These are phyloP conservation scores for Candida verbasci DNA, from an alignment of 805 yeast species.

Conservation along the genomic window DNA sequence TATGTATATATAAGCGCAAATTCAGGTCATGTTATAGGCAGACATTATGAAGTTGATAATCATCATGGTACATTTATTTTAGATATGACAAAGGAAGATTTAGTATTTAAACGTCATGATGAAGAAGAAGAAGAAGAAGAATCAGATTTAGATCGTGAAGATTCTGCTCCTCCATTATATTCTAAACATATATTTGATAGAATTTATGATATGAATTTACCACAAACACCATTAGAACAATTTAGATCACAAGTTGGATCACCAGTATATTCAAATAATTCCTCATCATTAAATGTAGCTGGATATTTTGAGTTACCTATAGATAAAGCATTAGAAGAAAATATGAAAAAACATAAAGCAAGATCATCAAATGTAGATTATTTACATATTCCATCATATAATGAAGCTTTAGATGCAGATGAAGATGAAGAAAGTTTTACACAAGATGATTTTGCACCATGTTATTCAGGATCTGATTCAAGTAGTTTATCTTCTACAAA, in stretches of 20 bases:
- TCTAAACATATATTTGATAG: conserved; percentile 35
- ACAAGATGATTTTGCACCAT: conserved; percentile 8
- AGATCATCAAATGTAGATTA: conserved; percentile 17
- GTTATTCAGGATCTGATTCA: conserved; percentile 4
- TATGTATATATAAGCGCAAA: conserved; percentile 38
- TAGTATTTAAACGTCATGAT: conserved; percentile 18
- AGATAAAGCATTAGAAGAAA: conserved; percentile 3
- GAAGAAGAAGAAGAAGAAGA: conserved; percentile 8
- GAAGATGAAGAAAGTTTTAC: conserved; percentile 14
- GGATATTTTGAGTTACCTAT: conserved; percentile 7
- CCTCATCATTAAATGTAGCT: conserved; percentile 6
- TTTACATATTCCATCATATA: conserved; percentile 36
- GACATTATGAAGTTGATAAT: conserved; percentile 28
- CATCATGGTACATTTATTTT: conserved; percentile 21
- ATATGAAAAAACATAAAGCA: conserved; percentile 3
- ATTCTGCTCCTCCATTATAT: conserved; percentile 42
- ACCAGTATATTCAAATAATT: conserved; percentile 9
- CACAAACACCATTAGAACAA: conserved; percentile 36
- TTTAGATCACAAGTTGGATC: conserved; percentile 11
- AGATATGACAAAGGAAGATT: conserved; percentile 20
- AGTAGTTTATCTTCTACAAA: conserved; percentile 1
- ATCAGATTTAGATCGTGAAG: conserved; percentile 21
- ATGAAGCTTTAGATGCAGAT: conserved; percentile 36
- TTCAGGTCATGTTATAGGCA: conserved; percentile 32
- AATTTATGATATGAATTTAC: conserved; percentile 30